These are phyloP conservation scores for Podospora sp. DNA, from an alignment of 495 filamentous ascomycete species.

Conservation along the genomic window DNA sequence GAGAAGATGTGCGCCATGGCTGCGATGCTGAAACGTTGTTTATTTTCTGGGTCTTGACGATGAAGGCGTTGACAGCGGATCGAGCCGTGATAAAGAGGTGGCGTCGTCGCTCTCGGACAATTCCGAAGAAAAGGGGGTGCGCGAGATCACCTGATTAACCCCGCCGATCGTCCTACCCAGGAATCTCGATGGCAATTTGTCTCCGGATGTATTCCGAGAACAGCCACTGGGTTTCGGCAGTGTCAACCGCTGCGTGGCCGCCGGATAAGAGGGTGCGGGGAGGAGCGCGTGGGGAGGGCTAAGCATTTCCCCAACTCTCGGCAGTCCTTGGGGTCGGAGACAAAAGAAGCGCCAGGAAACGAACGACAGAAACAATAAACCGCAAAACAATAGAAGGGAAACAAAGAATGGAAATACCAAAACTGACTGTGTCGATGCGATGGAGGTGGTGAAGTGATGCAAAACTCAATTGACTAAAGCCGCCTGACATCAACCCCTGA, in stretches of 20 bases:
- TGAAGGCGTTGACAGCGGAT: not conserved
- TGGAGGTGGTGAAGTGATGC: not conserved
- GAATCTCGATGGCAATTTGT: not conserved
- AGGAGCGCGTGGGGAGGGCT: not conserved
- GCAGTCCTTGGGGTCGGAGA: slow-evolving; percentile 12
- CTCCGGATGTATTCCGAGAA: not conserved
- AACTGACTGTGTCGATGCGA: no score
- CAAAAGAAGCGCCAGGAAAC: not conserved
- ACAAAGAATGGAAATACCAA: no score
- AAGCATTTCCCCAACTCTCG: slow-evolving; percentile 27
- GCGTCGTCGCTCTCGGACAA: not conserved
- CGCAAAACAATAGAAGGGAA: no score
- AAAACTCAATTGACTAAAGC: not conserved
- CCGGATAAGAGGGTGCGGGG: slow-evolving; percentile 28
- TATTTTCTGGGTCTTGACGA: no score
- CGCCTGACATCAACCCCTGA: not conserved
- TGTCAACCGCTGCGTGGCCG: not conserved
- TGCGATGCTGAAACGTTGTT: not conserved
- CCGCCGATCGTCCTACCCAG: not conserved
- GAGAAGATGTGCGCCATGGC: slow-evolving; percentile 12
- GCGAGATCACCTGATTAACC: not conserved
- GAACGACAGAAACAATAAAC: not conserved
- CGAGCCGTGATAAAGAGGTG: not conserved
- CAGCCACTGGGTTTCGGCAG: not conserved
- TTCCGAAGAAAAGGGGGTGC: not conserved